phyloP scores from a whole-genome alignment of 768 basidiomycete species.

The Mycena capillaripes region DNA sequence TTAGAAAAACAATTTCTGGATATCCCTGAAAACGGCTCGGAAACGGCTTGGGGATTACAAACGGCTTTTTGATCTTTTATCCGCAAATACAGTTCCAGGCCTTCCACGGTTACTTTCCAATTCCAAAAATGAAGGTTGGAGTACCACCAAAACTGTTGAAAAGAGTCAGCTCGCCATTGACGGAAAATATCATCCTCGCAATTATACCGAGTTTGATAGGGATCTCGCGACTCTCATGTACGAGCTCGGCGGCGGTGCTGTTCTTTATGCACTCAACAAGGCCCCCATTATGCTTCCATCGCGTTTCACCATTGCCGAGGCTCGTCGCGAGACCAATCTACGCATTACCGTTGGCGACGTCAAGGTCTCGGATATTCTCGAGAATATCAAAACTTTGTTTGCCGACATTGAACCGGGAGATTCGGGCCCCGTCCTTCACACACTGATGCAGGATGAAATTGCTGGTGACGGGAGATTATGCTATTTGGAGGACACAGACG shows the following conservation, averaged over 20 bases:
- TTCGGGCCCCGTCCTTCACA: slow-evolving; percentile 33
- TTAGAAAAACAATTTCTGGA: too few species aligned
- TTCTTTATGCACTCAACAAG: slow-evolving; percentile 46
- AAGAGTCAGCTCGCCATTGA: slow-evolving; percentile 5
- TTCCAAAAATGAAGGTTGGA: slow-evolving; percentile 6
- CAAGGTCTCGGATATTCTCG: not conserved
- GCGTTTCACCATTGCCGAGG: slow-evolving; percentile 32
- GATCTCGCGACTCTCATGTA: slow-evolving; percentile 44
- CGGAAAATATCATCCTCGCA: slow-evolving; percentile 39
- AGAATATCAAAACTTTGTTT: slow-evolving; percentile 13
- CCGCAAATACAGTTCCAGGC: not conserved
- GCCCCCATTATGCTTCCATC: slow-evolving; percentile 41
- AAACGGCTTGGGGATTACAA: not conserved
- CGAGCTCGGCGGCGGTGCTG: slow-evolving; percentile 48
- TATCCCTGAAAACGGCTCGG: not conserved
- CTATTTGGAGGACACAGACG: slow-evolving; percentile 38
- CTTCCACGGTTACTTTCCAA: not conserved
- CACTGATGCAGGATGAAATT: slow-evolving; percentile 45
- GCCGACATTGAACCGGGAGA: slow-evolving; percentile 23
- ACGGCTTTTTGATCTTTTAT: not conserved
- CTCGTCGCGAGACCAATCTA: slow-evolving; percentile 32
- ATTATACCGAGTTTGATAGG: slow-evolving; percentile 40
- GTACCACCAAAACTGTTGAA: not conserved
- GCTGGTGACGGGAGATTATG: slow-evolving; percentile 39
- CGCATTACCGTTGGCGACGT: slow-evolving; percentile 29